A percentile compares a stretch with the other conserved stretches of the same genome.
phyloP scores from a whole-genome alignment of 139 green algal genomes.

The Coelastrella sp. region DNA sequence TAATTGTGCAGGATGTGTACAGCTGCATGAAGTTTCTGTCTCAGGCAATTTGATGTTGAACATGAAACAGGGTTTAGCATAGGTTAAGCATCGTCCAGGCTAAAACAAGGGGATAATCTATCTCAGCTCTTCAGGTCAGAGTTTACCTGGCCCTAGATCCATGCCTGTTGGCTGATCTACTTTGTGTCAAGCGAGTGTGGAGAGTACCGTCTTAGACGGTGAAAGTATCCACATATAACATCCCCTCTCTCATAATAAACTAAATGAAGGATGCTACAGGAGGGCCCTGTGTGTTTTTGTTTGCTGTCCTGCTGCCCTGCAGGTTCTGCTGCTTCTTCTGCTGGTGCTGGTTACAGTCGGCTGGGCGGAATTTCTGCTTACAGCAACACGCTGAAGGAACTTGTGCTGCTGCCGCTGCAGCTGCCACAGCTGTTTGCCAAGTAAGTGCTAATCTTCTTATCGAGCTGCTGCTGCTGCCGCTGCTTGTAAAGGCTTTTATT shows the following conservation, averaged over 20 bases:
- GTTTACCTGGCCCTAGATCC: too few species aligned
- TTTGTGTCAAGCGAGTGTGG: too few species aligned
- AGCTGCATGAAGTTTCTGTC: background rate
- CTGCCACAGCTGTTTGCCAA: slow-evolving; percentile 57
- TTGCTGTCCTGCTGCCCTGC: background rate
- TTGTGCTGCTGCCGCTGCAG: slow-evolving; percentile 65
- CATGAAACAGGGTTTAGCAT: too few species aligned
- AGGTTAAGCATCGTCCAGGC: too few species aligned
- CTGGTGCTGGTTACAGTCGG: slow-evolving; percentile 20
- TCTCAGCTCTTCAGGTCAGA: too few species aligned
- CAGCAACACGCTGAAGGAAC: slow-evolving; percentile 40
- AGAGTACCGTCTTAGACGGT: too few species aligned
- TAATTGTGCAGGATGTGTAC: background rate
- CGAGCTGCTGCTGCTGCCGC: background rate
- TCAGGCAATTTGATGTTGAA: background rate
- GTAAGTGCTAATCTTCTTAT: background rate
- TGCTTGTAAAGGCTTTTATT: too few species aligned
- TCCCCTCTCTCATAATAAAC: too few species aligned
- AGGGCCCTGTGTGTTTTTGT: background rate
- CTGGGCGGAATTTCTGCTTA: slow-evolving; percentile 62
- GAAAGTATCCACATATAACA: too few species aligned
- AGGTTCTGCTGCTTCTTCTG: slow-evolving; percentile 30
- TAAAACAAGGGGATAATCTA: too few species aligned
- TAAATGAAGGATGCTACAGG: background rate
- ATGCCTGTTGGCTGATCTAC: too few species aligned